Evolutionary conservation across 495 filamentous ascomycete genomes (phyloP).

Genomic region (Lophiostoma macrostomum): DNA sequence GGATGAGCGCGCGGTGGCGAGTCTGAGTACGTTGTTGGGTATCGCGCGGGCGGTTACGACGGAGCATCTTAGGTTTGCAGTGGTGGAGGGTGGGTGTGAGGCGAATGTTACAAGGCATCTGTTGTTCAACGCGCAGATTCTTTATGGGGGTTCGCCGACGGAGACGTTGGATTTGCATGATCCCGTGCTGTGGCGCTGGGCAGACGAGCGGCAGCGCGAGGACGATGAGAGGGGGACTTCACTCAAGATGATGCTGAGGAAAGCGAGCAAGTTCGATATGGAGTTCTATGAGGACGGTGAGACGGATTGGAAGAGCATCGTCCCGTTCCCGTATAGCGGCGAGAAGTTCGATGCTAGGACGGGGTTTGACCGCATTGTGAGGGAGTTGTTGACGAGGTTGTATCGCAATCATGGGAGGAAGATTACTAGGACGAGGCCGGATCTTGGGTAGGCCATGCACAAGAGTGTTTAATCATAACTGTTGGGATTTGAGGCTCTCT

Average conservation of each 20-base stretch:
- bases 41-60: slow-evolving; percentile 15
- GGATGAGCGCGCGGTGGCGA: slow-evolving; percentile 28
- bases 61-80: slow-evolving; percentile 14
- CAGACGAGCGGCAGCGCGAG: background rate
- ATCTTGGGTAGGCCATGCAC: no score
- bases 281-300: slow-evolving; percentile 20
- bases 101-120: slow-evolving; percentile 18
- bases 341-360: slow-evolving; percentile 21
- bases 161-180: slow-evolving; percentile 27
- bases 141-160: background rate
- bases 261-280: slow-evolving; percentile 22
- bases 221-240: slow-evolving; percentile 1
- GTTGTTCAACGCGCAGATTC: slow-evolving; percentile 30
- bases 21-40: slow-evolving; percentile 21
- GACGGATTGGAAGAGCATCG: slow-evolving; percentile 11
- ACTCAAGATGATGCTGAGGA: slow-evolving; percentile 17
- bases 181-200: slow-evolving; percentile 26
- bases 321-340: slow-evolving; percentile 30
- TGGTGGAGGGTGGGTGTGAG: slow-evolving; percentile 22
- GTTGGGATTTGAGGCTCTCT: no score
- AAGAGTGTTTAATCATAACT: no score
- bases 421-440: slow-evolving; percentile 15
- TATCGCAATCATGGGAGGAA: slow-evolving; percentile 29
- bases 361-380: slow-evolving; percentile 2
- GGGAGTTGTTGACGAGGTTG: slow-evolving; percentile 18